Percentiles rank a stretch among this genome's conserved stretches.
Evolutionary conservation across 1,139 yeast genomes (phyloP).

Genomic region (Hansenula sp.): DNA sequence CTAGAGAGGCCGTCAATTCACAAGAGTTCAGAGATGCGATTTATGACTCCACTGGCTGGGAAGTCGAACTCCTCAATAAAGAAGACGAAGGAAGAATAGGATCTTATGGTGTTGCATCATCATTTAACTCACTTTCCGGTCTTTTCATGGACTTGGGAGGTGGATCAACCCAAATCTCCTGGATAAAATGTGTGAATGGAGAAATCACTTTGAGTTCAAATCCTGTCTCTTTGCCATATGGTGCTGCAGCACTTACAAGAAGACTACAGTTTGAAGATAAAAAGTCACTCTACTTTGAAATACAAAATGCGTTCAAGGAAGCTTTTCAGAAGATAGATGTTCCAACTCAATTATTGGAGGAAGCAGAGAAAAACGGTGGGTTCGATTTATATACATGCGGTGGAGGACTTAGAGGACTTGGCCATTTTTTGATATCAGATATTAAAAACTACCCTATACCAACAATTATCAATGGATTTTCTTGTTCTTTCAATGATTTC

Average conservation of each 20-base stretch:
- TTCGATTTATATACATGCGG: slow-evolving; percentile 59
- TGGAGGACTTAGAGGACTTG: slow-evolving; percentile 64
- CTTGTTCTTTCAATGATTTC: slow-evolving; percentile 48
- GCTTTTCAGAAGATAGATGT: slow-evolving; percentile 44
- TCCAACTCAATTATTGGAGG: slow-evolving; percentile 37
- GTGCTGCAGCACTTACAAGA: slow-evolving; percentile 59
- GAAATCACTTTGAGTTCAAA: slow-evolving; percentile 45
- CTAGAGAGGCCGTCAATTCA: slow-evolving; percentile 58
- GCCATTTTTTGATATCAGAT: slow-evolving; percentile 50
- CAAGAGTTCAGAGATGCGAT: slow-evolving; percentile 49
- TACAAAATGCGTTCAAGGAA: slow-evolving; percentile 38
- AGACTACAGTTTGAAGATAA: slow-evolving; percentile 44
- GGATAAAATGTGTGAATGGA: slow-evolving; percentile 55
- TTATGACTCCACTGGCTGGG: slow-evolving; percentile 54
- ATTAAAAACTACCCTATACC: slow-evolving; percentile 49
- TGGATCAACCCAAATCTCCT: slow-evolving; percentile 58
- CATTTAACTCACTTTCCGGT: slow-evolving; percentile 57
- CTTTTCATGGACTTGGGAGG: slow-evolving; percentile 66
- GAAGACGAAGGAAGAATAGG: slow-evolving; percentile 61
- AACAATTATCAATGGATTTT: slow-evolving; percentile 61
- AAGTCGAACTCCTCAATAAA: slow-evolving; percentile 48
- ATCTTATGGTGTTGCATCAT: slow-evolving; percentile 64
- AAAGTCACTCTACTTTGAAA: slow-evolving; percentile 40
- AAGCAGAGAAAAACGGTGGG: slow-evolving; percentile 50
- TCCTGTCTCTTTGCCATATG: slow-evolving; percentile 62